Conservation (phyloP, 2,329 filamentous ascomycete genomes). For the Thelonectria discophora region DNA sequence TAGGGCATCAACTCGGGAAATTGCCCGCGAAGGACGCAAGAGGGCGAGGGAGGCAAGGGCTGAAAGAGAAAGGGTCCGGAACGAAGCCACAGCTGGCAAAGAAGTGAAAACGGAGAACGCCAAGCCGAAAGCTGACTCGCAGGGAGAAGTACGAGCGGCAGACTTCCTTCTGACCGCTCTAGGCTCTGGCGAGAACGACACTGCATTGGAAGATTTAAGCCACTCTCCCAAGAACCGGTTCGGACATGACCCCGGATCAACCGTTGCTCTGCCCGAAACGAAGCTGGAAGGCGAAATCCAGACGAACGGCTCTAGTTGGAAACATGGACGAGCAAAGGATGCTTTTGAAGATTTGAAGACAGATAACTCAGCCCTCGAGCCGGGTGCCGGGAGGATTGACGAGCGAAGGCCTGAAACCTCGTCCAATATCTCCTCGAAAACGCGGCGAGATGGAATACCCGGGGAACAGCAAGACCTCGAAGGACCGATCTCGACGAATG, state of each 20-base stretch:
- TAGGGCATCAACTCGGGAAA: constrained; percentile 68
- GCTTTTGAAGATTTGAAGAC: neutral
- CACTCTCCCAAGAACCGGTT: neutral
- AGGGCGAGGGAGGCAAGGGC: constrained; percentile 31
- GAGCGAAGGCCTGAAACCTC: neutral
- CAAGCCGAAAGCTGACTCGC: neutral
- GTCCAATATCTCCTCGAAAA: neutral
- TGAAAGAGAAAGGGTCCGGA: constrained; percentile 24
- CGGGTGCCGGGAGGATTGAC: no score
- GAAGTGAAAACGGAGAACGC: neutral
- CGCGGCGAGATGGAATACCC: no score
- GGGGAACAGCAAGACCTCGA: neutral
- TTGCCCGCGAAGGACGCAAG: constrained; percentile 64
- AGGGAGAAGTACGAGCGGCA: neutral
- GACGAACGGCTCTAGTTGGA: neutral
- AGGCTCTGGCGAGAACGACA: neutral
- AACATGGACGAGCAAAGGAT: neutral
- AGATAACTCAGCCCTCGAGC: neutral
- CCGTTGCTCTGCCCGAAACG: neutral
- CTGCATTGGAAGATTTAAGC: neutral
- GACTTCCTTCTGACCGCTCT: neutral
- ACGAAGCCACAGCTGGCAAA: constrained; percentile 23
- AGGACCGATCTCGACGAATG: neutral
- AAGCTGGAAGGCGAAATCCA: neutral
- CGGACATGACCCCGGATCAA: neutral